Conservation (phyloP, 1,284 basidiomycete genomes). For the Ustilago tritici region DNA sequence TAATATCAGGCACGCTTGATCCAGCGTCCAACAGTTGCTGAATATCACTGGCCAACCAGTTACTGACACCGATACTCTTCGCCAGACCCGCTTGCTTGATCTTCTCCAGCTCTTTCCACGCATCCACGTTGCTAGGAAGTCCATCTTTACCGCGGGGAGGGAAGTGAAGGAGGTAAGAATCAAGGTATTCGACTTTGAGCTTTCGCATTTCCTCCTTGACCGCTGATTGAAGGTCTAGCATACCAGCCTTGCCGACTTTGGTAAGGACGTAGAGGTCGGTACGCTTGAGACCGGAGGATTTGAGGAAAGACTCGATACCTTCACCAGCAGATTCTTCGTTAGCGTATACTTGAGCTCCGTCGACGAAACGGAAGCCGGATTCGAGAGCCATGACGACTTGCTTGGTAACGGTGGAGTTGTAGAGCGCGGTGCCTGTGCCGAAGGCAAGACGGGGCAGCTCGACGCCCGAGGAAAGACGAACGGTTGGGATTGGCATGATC, state of each 20-base stretch:
- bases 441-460: conserved; percentile 54
- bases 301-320: conserved; percentile 38
- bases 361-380: conserved; percentile 49
- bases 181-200: conserved; percentile 43
- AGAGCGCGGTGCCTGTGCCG: conserved; percentile 53
- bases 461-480: conserved; percentile 38
- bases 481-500: conserved; percentile 38
- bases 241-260: conserved; percentile 41
- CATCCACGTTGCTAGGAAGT: conserved; percentile 52
- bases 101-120: conserved; percentile 55
- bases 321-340: conserved; percentile 48
- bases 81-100: conserved; percentile 50
- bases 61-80: conserved; percentile 56
- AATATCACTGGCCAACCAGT: conserved; percentile 56
- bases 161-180: conserved; percentile 52
- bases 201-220: conserved; percentile 44
- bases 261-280: conserved; percentile 46
- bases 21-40: conserved; percentile 54
- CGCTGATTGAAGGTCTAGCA: conserved; percentile 35
- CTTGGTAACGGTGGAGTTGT: conserved; percentile 25
- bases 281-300: conserved; percentile 27
- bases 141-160: conserved; percentile 57
- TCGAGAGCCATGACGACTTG: conserved; percentile 49
- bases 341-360: conserved; percentile 50
- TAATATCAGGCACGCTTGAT: conserved; percentile 53